Percentiles rank a stretch among this genome's conserved stretches.
Evolutionary conservation across 192 early-diverging fungal genomes (phyloP).

Genomic region (Piromyces finnis): DNA sequence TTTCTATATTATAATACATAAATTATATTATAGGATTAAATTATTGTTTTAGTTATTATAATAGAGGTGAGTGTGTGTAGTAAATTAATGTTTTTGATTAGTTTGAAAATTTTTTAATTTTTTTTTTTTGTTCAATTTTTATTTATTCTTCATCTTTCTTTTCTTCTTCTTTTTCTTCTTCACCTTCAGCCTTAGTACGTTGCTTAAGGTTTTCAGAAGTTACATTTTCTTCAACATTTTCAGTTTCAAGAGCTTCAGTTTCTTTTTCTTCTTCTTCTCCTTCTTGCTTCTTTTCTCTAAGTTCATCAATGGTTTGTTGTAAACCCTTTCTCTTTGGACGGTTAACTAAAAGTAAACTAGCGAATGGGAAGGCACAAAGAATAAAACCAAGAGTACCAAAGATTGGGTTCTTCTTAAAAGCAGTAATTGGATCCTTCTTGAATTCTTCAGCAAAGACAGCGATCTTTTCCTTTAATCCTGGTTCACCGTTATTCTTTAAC

Average conservation of each 20-base stretch:
- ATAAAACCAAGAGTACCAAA: not conserved
- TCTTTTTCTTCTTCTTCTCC: not conserved
- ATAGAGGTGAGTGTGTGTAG: too few species aligned
- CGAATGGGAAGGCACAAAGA: not conserved
- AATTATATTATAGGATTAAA: too few species aligned
- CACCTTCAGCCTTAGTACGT: not conserved
- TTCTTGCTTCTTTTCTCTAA: not conserved
- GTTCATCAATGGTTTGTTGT: not conserved
- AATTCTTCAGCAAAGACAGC: conserved; percentile 8
- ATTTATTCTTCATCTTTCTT: not conserved
- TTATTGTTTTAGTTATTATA: too few species aligned
- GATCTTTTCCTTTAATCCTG: not conserved
- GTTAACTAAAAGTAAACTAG: not conserved
- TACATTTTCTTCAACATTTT: not conserved
- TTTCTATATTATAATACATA: too few species aligned
- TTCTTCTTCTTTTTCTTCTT: not conserved
- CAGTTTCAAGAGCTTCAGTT: not conserved
- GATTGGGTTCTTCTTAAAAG: conserved; percentile 15
- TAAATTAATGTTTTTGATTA: too few species aligned
- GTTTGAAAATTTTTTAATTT: not conserved
- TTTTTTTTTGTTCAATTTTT: not conserved
- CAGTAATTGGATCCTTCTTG: conserved; percentile 9
- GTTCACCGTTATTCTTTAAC: conserved; percentile 17
- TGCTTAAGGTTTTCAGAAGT: not conserved
- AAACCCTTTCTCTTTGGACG: not conserved